These are phyloP conservation scores for Coemansia pectinata DNA, from an alignment of 192 early-diverging fungal species.

Conservation along the genomic window DNA sequence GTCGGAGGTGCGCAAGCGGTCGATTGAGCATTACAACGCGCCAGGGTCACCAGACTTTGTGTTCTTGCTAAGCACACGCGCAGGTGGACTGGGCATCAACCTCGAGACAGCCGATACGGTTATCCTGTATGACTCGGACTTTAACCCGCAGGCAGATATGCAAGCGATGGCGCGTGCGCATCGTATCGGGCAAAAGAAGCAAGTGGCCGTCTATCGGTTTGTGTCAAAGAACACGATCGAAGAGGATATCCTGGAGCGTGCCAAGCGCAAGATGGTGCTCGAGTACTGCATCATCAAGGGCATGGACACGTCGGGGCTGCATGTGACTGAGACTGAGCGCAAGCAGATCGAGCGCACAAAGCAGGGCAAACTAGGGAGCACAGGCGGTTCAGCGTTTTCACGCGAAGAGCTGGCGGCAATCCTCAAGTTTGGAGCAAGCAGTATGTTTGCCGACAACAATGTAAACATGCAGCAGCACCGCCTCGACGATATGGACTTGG, in stretches of 20 bases:
- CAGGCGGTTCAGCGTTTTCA: slow-evolving; percentile 61
- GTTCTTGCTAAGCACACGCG: slow-evolving; percentile 95
- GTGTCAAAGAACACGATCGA: slow-evolving; percentile 97
- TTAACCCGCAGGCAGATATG: slow-evolving; percentile 97
- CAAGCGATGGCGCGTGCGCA: slow-evolving; percentile 98
- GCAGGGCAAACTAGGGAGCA: slow-evolving; percentile 45
- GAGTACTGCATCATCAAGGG: slow-evolving; percentile 99
- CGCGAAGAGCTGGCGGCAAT: slow-evolving; percentile 92
- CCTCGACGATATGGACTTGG: slow-evolving; percentile 93
- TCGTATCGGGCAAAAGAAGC: slow-evolving; percentile 97
- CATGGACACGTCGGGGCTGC: slow-evolving; percentile 94
- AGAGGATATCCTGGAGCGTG: slow-evolving; percentile 97
- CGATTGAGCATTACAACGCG: slow-evolving; percentile 98
- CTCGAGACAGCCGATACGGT: slow-evolving; percentile 96
- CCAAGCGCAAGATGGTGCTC: slow-evolving; percentile 99
- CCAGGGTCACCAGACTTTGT: slow-evolving; percentile 92
- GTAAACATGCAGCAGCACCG: slow-evolving; percentile 64
- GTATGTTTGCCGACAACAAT: slow-evolving; percentile 83
- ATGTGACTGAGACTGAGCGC: slow-evolving; percentile 57
- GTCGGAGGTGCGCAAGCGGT: slow-evolving; percentile 88
- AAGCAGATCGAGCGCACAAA: slow-evolving; percentile 55
- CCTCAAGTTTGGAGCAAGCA: slow-evolving; percentile 98
- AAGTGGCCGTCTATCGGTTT: slow-evolving; percentile 97
- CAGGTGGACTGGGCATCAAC: slow-evolving; percentile 97
- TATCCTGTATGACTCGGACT: slow-evolving; percentile 92